Percentiles rank a stretch among this genome's conserved stretches.
Evolutionary conservation across 2,329 filamentous ascomycete species (phyloP).

Genomic region (Mollisiaceae sp.): DNA sequence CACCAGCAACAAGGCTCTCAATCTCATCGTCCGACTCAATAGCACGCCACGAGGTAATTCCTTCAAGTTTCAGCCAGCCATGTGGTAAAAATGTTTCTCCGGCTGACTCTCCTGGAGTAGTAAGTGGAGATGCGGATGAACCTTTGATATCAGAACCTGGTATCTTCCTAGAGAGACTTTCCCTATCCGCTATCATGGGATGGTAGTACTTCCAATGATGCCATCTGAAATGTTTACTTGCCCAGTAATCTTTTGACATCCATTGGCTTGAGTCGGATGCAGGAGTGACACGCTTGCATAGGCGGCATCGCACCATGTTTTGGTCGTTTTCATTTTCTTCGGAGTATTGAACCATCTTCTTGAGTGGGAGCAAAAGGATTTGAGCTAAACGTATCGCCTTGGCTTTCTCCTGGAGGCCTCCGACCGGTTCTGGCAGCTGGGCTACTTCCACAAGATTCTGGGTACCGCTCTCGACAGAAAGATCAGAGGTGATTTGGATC

Average conservation of each 20-base stretch:
- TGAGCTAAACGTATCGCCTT: not conserved
- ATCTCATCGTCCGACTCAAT: not conserved
- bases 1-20: not conserved
- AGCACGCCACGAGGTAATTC: not conserved
- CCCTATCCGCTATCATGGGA: not conserved
- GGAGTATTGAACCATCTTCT: not conserved
- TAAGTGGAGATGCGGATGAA: not conserved
- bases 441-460: not conserved
- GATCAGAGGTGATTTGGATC: not conserved
- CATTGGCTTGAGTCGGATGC: not conserved
- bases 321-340: not conserved
- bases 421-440: not conserved
- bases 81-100: not conserved
- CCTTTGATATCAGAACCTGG: not conserved
- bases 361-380: not conserved
- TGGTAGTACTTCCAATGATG: not conserved
- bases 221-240: not conserved
- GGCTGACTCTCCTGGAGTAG: not conserved
- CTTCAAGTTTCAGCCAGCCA: not conserved
- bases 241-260: not conserved
- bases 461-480: not conserved
- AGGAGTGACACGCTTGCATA: not conserved
- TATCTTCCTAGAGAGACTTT: not conserved
- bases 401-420: not conserved
- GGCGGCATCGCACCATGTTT: not conserved